Conservation (phyloP, 768 basidiomycete species). For the Gymnopilus dilepis region DNA sequence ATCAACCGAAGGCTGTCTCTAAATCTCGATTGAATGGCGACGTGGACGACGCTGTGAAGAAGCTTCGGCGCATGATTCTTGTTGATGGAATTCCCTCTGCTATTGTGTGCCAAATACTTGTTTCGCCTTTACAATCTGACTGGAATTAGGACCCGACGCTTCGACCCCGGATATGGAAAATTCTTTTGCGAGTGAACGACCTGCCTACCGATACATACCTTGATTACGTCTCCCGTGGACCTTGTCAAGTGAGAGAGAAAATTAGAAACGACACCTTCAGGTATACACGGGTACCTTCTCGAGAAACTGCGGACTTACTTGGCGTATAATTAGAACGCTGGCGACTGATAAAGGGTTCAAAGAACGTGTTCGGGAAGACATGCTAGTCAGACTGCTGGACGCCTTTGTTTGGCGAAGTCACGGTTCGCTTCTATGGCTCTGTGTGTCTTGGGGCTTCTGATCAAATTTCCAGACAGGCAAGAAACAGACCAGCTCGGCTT, state of each 20-base stretch:
- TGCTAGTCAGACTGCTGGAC: slow-evolving; percentile 94
- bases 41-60: slow-evolving; percentile 80
- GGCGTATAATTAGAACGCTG: slow-evolving; percentile 64
- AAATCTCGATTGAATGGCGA: slow-evolving; percentile 68
- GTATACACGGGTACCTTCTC: slow-evolving; percentile 40
- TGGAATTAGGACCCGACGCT: slow-evolving; percentile 74
- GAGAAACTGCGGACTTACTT: not conserved
- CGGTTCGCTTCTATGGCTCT: slow-evolving; percentile 49
- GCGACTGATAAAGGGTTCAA: slow-evolving; percentile 99
- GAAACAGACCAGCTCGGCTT: slow-evolving; percentile 84
- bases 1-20: slow-evolving; percentile 66
- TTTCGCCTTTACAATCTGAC: not conserved
- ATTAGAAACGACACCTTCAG: slow-evolving; percentile 97
- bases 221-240: slow-evolving; percentile 80
- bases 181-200: slow-evolving; percentile 82
- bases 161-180: slow-evolving; percentile 94
- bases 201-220: slow-evolving; percentile 78
- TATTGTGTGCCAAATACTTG: slow-evolving; percentile 52
- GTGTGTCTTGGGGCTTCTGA: not conserved
- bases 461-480: slow-evolving; percentile 60
- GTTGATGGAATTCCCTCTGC: slow-evolving; percentile 89
- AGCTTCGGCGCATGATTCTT: slow-evolving; percentile 84
- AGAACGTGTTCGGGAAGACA: slow-evolving; percentile 94
- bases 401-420: slow-evolving; percentile 98
- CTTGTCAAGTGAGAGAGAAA: slow-evolving; percentile 88